Conservation (phyloP, 2,329 filamentous ascomycete genomes). For the Trichoderma hamatum region DNA sequence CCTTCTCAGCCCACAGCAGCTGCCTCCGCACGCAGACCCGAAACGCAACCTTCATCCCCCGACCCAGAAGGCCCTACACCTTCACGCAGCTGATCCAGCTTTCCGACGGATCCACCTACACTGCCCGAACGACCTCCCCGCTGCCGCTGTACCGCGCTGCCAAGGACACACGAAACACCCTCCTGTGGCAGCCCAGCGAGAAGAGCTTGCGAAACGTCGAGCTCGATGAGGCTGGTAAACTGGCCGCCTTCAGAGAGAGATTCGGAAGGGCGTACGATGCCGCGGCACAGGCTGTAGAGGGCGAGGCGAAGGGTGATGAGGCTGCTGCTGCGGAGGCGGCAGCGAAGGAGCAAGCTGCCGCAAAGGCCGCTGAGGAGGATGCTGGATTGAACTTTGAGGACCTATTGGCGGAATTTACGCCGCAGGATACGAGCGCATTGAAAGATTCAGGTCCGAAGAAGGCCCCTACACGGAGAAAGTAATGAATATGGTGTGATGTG, state of each 20-base stretch:
- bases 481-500: constrained; percentile 27
- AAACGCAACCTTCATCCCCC: constrained; percentile 80
- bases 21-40: constrained; percentile 61
- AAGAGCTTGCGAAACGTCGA: constrained; percentile 84
- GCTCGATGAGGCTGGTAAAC: constrained; percentile 88
- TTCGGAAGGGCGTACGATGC: constrained; percentile 87
- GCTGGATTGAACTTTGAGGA: constrained; percentile 47
- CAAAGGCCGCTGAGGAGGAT: constrained; percentile 29
- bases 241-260: constrained; percentile 81
- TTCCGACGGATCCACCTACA: constrained; percentile 85
- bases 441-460: constrained; percentile 46
- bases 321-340: constrained; percentile 32
- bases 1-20: constrained; percentile 31
- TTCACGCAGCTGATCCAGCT: constrained; percentile 97
- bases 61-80: constrained; percentile 89
- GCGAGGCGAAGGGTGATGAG: constrained; percentile 34
- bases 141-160: constrained; percentile 58
- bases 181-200: constrained; percentile 87
- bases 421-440: constrained; percentile 42
- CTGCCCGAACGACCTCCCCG: constrained; percentile 76
- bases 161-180: constrained; percentile 88
- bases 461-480: constrained; percentile 54
- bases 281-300: constrained; percentile 39
- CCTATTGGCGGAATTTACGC: constrained; percentile 55
- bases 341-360: constrained; percentile 32